A percentile compares a stretch with the other conserved stretches of the same genome.
Evolutionary conservation across 2,329 filamentous ascomycete genomes (phyloP).

Genomic region (Penicillium sp.): DNA sequence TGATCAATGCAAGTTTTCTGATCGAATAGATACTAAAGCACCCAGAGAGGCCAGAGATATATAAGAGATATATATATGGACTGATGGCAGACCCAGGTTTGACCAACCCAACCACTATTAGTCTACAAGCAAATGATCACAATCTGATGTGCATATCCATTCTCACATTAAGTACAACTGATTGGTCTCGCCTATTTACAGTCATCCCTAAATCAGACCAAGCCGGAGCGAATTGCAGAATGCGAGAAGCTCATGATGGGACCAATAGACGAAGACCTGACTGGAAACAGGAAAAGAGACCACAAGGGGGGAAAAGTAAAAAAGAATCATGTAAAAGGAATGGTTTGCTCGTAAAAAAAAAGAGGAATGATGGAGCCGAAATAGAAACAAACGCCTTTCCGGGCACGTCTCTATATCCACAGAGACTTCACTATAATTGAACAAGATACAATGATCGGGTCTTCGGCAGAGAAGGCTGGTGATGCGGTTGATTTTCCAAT

Average conservation of each 20-base stretch:
- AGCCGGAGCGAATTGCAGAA: background rate
- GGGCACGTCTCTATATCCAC: constrained; percentile 6
- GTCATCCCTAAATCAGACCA: constrained; percentile 4
- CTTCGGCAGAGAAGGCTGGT: background rate
- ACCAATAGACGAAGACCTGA: constrained; percentile 5
- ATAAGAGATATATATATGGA: background rate
- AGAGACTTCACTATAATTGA: background rate
- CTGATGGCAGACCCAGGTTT: background rate
- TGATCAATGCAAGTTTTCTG: background rate
- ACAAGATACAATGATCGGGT: background rate
- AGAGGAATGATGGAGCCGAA: constrained; percentile 17
- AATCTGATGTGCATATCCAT: constrained; percentile 23
- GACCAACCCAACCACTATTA: background rate
- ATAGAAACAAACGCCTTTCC: constrained; percentile 20
- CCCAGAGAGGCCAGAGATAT: background rate
- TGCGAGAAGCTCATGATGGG: background rate
- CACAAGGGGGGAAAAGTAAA: constrained; percentile 7
- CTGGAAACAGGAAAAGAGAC: constrained; percentile 3
- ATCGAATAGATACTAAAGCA: background rate
- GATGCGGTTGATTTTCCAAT: background rate
- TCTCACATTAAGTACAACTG: constrained; percentile 31
- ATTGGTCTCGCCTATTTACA: constrained; percentile 22
- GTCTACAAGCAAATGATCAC: background rate
- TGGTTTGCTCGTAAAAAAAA: constrained; percentile 11
- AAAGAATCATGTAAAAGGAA: constrained; percentile 15